A percentile compares a stretch with the other conserved stretches of the same genome.
phyloP scores from a whole-genome alignment of 108 stramenopile genomes.

The Licmophora abbreviata region DNA sequence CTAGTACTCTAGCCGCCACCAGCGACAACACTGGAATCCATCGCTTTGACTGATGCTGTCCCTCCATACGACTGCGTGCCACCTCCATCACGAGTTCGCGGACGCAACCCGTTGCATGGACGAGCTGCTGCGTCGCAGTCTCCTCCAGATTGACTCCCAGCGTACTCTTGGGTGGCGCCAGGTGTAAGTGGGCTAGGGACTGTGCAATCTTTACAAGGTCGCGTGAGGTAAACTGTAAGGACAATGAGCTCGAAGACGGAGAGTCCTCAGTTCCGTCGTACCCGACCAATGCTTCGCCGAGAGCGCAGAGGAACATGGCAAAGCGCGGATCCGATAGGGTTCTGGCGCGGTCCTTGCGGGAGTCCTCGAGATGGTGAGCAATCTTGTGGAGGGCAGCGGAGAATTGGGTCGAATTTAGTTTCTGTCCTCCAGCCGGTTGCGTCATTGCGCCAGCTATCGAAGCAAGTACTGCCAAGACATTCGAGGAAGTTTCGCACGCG shows the following conservation, averaged over 20 bases:
- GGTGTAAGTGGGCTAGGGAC: slow-evolving; percentile 67
- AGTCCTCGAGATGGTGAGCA: slow-evolving; percentile 23
- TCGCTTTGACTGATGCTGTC: no score
- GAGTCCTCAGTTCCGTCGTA: no score
- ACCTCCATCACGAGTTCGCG: no score
- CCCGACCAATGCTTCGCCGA: slow-evolving; percentile 50
- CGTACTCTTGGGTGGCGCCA: slow-evolving; percentile 45
- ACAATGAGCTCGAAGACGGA: slow-evolving; percentile 7
- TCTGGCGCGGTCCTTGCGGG: slow-evolving; percentile 17
- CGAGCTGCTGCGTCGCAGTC: no score
- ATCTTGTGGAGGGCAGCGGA: slow-evolving; percentile 65
- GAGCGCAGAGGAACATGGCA: slow-evolving; percentile 54
- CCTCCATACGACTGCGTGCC: no score
- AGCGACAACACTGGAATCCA: no score
- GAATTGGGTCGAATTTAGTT: slow-evolving; percentile 64
- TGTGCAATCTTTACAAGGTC: slow-evolving; percentile 72
- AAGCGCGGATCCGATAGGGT: slow-evolving; percentile 65
- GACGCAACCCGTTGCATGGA: no score
- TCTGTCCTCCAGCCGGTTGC: slow-evolving; percentile 29
- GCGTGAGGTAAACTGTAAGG: slow-evolving; percentile 31
- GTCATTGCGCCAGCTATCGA: no score
- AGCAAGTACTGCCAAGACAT: no score
- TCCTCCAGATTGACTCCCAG: no score
- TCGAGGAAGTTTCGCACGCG: no score
- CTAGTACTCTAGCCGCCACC: no score